These are phyloP conservation scores for Tolypocladium tundrense DNA, from an alignment of 2,329 filamentous ascomycete species.

Conservation along the genomic window DNA sequence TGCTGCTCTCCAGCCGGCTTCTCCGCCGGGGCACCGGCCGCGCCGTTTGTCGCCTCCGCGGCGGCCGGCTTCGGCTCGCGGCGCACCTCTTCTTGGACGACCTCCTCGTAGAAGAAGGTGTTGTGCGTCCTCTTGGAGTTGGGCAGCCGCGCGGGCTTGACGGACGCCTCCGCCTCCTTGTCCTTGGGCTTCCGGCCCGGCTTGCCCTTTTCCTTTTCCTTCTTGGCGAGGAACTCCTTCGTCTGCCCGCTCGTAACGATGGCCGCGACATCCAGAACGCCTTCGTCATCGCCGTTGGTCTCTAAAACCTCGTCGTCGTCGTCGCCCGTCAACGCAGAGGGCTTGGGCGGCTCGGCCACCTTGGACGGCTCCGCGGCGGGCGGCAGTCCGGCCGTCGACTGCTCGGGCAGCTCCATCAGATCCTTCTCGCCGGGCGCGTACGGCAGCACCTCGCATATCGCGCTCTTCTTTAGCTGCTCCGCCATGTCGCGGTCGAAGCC, in stretches of 20 bases:
- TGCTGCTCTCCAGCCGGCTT: neutral
- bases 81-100: constrained; percentile 43
- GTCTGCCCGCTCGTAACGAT: constrained; percentile 77
- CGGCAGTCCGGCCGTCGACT: constrained; percentile 16
- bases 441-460: constrained; percentile 56
- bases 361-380: constrained; percentile 23
- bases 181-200: constrained; percentile 41
- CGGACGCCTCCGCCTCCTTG: constrained; percentile 42
- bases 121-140: constrained; percentile 63
- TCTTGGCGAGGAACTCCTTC: constrained; percentile 71
- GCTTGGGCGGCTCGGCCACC: constrained; percentile 10
- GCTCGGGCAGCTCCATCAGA: constrained; percentile 38
- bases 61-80: constrained; percentile 20
- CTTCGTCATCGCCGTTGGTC: constrained; percentile 49
- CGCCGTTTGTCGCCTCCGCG: constrained; percentile 7
- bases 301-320: constrained; percentile 24
- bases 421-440: constrained; percentile 34
- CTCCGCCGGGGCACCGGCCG: constrained; percentile 6
- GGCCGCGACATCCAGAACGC: constrained; percentile 73
- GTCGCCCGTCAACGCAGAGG: constrained; percentile 14
- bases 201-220: constrained; percentile 65
- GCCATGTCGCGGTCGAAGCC: constrained; percentile 56
- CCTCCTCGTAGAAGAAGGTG: constrained; percentile 65
- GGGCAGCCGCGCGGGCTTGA: constrained; percentile 51
- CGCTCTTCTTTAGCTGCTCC: constrained; percentile 58